Conservation (phyloP, 805 yeast genomes). For the Kuraishia piskuri region DNA sequence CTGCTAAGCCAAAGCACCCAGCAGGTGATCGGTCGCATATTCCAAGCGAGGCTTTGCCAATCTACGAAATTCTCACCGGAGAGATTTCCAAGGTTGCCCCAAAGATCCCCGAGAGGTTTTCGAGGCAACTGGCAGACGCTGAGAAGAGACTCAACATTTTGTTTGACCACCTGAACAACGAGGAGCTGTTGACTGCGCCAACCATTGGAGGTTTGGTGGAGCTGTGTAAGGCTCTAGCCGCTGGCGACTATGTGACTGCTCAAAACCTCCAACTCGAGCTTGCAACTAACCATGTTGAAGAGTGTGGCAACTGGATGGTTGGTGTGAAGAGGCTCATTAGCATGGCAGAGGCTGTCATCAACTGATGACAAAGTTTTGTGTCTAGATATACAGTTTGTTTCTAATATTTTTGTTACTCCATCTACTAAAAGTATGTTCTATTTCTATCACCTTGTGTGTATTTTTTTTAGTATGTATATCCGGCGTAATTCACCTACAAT, state of each 20-base stretch:
- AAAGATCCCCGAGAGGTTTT: conserved; percentile 62
- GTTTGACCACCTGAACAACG: conserved; percentile 70
- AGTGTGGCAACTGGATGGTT: conserved; percentile 86
- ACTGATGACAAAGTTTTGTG: conserved; percentile 4
- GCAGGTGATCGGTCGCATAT: conserved; percentile 64
- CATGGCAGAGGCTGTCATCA: conserved; percentile 43
- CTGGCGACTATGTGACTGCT: conserved; percentile 54
- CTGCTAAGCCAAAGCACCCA: conserved; percentile 30
- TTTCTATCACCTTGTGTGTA: conserved; percentile 3
- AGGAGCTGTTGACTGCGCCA: conserved; percentile 52
- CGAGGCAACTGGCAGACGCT: conserved; percentile 70
- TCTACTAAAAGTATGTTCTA: conserved; percentile 16
- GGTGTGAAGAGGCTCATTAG: conserved; percentile 85
- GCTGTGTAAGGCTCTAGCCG: conserved; percentile 41
- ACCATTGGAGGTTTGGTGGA: conserved; percentile 44
- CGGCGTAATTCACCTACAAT: background rate
- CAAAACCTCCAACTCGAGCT: conserved; percentile 45
- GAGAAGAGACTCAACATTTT: conserved; percentile 73
- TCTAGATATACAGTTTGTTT: conserved; percentile 12
- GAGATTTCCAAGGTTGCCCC: conserved; percentile 61
- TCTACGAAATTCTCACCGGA: conserved; percentile 45
- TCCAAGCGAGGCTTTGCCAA: conserved; percentile 46
- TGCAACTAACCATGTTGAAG: conserved; percentile 55
- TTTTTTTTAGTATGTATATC: background rate
- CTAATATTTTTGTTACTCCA: conserved; percentile 10